Evolutionary conservation across 1,284 basidiomycete species (phyloP).

Genomic region (Puccinia novopanici): DNA sequence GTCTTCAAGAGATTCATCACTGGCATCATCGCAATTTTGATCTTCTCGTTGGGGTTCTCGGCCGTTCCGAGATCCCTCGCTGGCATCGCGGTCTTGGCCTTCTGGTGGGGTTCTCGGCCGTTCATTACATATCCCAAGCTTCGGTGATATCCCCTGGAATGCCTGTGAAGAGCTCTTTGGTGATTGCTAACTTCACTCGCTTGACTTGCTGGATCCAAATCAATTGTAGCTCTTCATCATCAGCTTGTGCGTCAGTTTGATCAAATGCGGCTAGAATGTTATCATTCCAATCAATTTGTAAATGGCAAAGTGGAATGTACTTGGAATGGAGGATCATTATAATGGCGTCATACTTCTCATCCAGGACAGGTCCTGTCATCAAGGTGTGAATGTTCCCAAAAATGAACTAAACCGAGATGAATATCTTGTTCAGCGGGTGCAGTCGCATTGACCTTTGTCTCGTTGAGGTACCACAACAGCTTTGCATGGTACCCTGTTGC

Average conservation of each 20-base stretch:
- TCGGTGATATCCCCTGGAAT: not conserved
- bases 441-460: not conserved
- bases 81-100: not conserved
- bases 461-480: not conserved
- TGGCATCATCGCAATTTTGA: not conserved
- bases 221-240: not conserved
- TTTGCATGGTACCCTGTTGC: not conserved
- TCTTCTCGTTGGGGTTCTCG: too few relatives aligned
- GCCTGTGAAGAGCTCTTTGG: not conserved
- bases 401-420: too few relatives aligned
- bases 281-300: conserved; percentile 2
- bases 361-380: too few relatives aligned
- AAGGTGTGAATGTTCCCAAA: too few relatives aligned
- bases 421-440: too few relatives aligned
- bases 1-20: not conserved
- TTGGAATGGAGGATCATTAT: too few relatives aligned
- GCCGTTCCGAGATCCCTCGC: not conserved
- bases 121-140: too few relatives aligned
- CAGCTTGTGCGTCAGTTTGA: not conserved
- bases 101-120: too few relatives aligned
- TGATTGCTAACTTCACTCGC: not conserved
- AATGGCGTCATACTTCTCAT: too few relatives aligned
- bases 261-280: not conserved
- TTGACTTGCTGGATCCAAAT: not conserved
- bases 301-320: too few relatives aligned